A percentile compares a stretch with the other conserved stretches of the same genome.
phyloP scores from a whole-genome alignment of 2,329 filamentous ascomycete genomes.

The Knoxdaviesia proteae region DNA sequence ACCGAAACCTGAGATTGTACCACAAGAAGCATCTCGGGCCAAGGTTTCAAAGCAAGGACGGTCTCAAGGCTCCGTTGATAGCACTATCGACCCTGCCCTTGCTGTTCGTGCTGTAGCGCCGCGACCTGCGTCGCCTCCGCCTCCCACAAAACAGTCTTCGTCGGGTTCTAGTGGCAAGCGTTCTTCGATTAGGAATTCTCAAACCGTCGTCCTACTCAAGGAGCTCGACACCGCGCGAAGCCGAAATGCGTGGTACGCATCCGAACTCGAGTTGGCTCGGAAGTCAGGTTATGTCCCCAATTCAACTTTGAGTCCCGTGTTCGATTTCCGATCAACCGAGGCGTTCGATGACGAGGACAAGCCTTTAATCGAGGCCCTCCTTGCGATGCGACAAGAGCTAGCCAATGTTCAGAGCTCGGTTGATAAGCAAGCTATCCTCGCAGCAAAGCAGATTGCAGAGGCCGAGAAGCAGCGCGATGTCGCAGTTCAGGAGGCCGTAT shows the following conservation, averaged over 20 bases:
- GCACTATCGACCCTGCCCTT: constrained; percentile 34
- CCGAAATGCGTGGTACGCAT: constrained; percentile 91
- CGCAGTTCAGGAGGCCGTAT: constrained; percentile 86
- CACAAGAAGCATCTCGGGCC: constrained; percentile 6
- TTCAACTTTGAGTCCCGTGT: constrained; percentile 43
- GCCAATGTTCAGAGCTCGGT: constrained; percentile 77
- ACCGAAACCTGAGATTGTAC: constrained; percentile 9
- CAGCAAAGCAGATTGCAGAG: constrained; percentile 78
- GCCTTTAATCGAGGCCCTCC: constrained; percentile 73
- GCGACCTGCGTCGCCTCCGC: constrained; percentile 35
- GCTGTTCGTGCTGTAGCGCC: constrained; percentile 18
- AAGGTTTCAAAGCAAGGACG: constrained; percentile 18
- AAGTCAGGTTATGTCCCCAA: constrained; percentile 74
- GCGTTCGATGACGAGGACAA: constrained; percentile 82
- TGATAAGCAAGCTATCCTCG: constrained; percentile 67
- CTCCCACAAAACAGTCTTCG: constrained; percentile 33
- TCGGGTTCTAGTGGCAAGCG: constrained; percentile 18
- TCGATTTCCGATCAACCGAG: constrained; percentile 59
- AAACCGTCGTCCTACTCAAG: constrained; percentile 57
- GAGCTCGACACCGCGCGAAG: constrained; percentile 72
- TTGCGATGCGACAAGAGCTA: constrained; percentile 79
- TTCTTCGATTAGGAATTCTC: constrained; percentile 38
- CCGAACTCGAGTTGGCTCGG: constrained; percentile 75
- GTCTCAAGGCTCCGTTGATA: constrained; percentile 48
- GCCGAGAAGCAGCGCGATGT: constrained; percentile 86